Conservation (phyloP, 2,329 filamentous ascomycete genomes). For the Volutella citrinella region DNA sequence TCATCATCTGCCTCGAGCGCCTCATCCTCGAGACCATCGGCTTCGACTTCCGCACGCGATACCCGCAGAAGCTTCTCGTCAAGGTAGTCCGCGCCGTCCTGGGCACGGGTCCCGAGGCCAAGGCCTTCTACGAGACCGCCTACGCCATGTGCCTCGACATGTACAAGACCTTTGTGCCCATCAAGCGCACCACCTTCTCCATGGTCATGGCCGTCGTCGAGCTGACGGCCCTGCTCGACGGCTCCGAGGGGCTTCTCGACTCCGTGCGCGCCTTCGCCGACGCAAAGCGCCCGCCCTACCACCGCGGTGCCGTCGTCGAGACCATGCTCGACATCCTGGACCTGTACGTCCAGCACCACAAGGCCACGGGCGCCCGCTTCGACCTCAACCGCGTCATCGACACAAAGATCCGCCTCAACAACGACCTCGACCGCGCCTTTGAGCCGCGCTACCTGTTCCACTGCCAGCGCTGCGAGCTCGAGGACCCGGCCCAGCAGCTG, state of each 20-base stretch:
- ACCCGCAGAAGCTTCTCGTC: conserved; percentile 80
- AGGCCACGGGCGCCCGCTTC: conserved; percentile 69
- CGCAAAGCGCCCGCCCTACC: conserved; percentile 45
- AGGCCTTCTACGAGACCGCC: conserved; percentile 61
- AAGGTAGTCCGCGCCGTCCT: conserved; percentile 69
- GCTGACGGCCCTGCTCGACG: conserved; percentile 69
- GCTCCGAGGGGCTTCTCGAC: conserved; percentile 45
- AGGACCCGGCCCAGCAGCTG: conserved; percentile 23
- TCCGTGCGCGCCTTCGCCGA: conserved; percentile 48
- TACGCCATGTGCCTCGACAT: conserved; percentile 85
- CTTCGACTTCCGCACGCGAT: conserved; percentile 89
- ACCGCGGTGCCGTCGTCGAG: conserved; percentile 58
- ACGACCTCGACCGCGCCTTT: conserved; percentile 65
- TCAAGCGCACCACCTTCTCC: conserved; percentile 85
- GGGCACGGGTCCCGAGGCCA: conserved; percentile 37
- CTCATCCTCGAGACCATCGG: conserved; percentile 89
- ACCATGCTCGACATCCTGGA: conserved; percentile 88
- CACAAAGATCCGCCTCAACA: conserved; percentile 82
- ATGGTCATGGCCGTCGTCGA: conserved; percentile 82
- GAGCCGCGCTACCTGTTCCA: conserved; percentile 63
- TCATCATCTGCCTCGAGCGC: conserved; percentile 85
- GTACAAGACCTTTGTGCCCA: conserved; percentile 87
- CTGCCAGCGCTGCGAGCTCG: conserved; percentile 50
- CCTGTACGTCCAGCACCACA: conserved; percentile 82
- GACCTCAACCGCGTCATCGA: conserved; percentile 77